Evolutionary conservation across 2,329 filamentous ascomycete genomes (phyloP), one percentile per base, ranked within the genome.

Genomic region (Zymoseptoria pseudotritici): DNA sequence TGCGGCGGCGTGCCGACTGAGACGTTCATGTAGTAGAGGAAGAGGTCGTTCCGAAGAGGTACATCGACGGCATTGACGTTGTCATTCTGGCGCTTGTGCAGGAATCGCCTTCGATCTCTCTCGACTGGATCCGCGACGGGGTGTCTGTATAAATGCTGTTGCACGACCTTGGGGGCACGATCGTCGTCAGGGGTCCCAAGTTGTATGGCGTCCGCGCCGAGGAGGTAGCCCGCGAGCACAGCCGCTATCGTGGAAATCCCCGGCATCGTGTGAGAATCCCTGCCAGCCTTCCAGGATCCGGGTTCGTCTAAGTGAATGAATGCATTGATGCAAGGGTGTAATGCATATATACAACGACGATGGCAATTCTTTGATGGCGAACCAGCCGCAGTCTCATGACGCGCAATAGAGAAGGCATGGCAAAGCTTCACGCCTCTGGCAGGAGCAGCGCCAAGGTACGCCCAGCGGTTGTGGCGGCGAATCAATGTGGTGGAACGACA

Each of bases 1-100:
- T 86, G 84, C 36, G 70, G 67, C 0, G 83, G 83, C 0, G 83
- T 85, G 26, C 84, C 84, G 9, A 86, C 63, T 7, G 76, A 79
- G 53, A 82, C 74, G 62, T 85, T 84, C 61, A 80, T 80, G 66
- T 80, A 83, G 69, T 86, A 86, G 6, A 85, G 76, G 0, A 80
- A 82, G 71, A 81, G 78, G 69, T 83, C 77, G 70, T 85, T 86
- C 67, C 81, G 78, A 53, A 85, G 74, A 2, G 70, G 73, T 62
- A 79, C 75, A 42, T 73, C 71, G 7, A 82, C 74, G 0, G 77
- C 78, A 58, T 63, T 59, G 26, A 76, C 67, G 52, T 50, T 57
- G 31, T 55, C 61, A 36, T 53, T 52, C 7, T 50, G 26, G n/a
- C 21, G 49, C 54, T 72, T 71, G 58, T 75, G 74, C 63, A 78